Evolutionary conservation across 768 basidiomycete genomes (phyloP), one percentile per base, ranked within the genome.

Genomic region (Lactarius hengduanensis): DNA sequence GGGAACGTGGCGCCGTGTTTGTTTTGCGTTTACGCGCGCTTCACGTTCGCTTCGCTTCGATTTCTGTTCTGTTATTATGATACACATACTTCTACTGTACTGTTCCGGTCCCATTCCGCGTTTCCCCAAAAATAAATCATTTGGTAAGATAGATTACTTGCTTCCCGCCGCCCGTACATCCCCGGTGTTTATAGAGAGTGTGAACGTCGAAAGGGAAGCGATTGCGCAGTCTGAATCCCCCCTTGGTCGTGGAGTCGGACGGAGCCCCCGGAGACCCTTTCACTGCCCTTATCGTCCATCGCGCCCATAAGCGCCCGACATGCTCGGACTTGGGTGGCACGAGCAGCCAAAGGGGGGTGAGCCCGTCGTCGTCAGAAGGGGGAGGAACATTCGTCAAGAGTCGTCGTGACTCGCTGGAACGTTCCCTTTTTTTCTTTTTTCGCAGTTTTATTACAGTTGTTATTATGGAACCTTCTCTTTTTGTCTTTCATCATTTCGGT

Each of bases 81-180:
- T 1, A 32, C 4, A 32, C 32, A 8, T 32, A 1, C 8, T n/a
- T 30, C 28, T 56, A 9, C 36, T 38, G 36, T 38, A 50, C 41
- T 61, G 60, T 66, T 66, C 65, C 65, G 65, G 65, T 66, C 38
- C 60, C 26, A 57, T 62, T 66, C 65, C 65, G 65, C 56, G 45
- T 66, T 61, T 38, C 1, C 11, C 13, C 5, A 53, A 47, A 50
- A 26, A 50, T 32, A 15, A 18, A 30, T 30, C 16, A 11, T 56
- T 30, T 0, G 16, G 16, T 28, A 22, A 53, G 26, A 53, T n/a
- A 26, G 3, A 34, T 56, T 34, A 18, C 30, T 20, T 32, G 55
- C 32, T 56, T 56, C 50, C 50, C 47, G 47, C 47, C n/a, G 50
- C 50, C 50, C 11, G 22, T 13, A 53, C 10, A 15, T 8, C 50